phyloP scores from a whole-genome alignment of 805 yeast species.

The Kodamaea fukazawae region DNA sequence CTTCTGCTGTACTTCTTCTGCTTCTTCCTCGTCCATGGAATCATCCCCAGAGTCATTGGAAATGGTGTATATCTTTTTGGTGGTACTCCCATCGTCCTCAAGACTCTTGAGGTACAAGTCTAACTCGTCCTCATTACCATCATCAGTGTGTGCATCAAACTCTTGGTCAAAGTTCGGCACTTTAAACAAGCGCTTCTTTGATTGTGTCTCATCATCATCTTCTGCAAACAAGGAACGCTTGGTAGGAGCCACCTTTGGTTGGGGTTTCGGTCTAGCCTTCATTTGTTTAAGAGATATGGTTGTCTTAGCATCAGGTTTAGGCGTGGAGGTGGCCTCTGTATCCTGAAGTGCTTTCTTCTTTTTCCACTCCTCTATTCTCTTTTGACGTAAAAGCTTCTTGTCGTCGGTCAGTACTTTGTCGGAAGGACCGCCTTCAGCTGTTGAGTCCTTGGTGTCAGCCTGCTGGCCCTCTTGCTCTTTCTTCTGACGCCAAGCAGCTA shows the following conservation, averaged over 20 bases:
- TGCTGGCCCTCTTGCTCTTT: constrained; percentile 29
- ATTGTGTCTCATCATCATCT: constrained; percentile 6
- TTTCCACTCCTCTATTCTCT: constrained; percentile 54
- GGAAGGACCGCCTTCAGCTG: neutral
- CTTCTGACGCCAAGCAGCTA: constrained; percentile 61
- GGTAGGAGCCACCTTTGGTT: neutral
- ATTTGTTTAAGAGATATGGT: constrained; percentile 1
- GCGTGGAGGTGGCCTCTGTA: neutral
- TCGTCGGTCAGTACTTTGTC: constrained; percentile 8
- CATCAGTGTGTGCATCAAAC: constrained; percentile 26
- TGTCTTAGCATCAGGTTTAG: neutral
- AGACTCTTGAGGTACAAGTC: constrained; percentile 12
- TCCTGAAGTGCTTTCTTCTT: constrained; percentile 25
- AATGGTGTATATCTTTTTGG: constrained; percentile 19
- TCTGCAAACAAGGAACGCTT: constrained; percentile 7
- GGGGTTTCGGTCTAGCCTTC: neutral
- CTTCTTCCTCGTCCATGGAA: constrained; percentile 21
- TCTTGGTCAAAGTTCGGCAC: constrained; percentile 8
- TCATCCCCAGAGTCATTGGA: constrained; percentile 10
- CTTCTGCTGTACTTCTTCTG: constrained; percentile 27
- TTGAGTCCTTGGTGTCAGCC: neutral
- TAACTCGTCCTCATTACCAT: constrained; percentile 21
- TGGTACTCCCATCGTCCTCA: constrained; percentile 17
- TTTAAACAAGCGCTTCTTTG: constrained; percentile 8
- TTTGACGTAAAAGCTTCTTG: constrained; percentile 28